A percentile compares a stretch with the other conserved stretches of the same genome.
These are phyloP conservation scores for Coix lacrymajobi DNA, from an alignment of 176 grass and related monocot species.

Conservation along the genomic window DNA sequence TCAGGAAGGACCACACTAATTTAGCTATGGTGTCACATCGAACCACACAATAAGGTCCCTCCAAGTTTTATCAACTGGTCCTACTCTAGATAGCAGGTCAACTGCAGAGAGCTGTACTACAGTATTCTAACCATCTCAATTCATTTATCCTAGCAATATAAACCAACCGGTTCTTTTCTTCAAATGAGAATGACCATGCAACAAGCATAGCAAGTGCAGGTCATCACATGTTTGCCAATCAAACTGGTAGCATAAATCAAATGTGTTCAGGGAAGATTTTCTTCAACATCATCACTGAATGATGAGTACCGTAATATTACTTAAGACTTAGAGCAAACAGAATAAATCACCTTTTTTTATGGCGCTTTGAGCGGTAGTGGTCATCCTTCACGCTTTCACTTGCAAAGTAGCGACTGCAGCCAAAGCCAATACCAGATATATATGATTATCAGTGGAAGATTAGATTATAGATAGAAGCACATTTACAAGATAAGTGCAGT, in stretches of 20 bases:
- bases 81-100: neutral
- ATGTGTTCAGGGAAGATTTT: neutral
- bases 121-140: neutral
- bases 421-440: neutral
- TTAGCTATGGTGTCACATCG: neutral
- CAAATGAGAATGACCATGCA: neutral
- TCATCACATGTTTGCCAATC: neutral
- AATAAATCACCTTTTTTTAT: conserved; percentile 74
- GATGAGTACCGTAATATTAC: neutral
- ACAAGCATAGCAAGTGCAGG: neutral
- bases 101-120: neutral
- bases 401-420: conserved; percentile 80
- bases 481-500: neutral
- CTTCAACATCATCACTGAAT: neutral
- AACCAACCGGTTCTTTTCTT: neutral
- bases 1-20: neutral
- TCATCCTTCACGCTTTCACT: conserved; percentile 58
- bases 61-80: neutral
- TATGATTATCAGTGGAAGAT: conserved; percentile 1
- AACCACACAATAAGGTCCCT: neutral
- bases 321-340: neutral
- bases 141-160: neutral
- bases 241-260: no score
- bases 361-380: conserved; percentile 83
- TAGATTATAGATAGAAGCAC: neutral